phyloP scores from a whole-genome alignment of 2,329 filamentous ascomycete species.

The Bipolaris sorokiniana region DNA sequence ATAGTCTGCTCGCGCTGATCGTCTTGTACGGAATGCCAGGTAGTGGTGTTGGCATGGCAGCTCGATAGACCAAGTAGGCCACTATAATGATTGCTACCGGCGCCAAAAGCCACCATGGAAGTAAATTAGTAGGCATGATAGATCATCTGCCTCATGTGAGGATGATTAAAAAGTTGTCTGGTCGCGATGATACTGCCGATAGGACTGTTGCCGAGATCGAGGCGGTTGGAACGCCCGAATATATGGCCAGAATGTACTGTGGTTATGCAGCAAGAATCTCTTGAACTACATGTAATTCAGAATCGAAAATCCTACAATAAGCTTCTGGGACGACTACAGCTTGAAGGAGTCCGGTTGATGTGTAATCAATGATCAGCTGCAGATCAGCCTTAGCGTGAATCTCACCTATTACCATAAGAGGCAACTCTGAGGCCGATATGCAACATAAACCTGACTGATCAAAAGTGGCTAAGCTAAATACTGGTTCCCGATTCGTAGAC shows the following conservation, averaged over 20 bases:
- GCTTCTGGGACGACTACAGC: background rate
- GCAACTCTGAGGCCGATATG: background rate
- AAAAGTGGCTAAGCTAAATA: background rate
- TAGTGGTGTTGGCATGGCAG: background rate
- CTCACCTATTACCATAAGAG: background rate
- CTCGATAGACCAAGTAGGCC: background rate
- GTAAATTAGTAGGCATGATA: background rate
- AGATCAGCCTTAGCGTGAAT: background rate
- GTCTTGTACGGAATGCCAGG: background rate
- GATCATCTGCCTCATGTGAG: background rate
- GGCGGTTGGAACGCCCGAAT: background rate
- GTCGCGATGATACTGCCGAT: background rate
- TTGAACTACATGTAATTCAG: background rate
- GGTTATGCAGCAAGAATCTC: background rate
- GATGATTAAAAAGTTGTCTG: background rate
- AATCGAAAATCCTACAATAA: background rate
- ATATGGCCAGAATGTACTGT: background rate
- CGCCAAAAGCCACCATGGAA: background rate
- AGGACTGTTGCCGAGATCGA: background rate
- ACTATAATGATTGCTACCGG: background rate
- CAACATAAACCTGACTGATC: background rate
- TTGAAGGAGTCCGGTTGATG: background rate
- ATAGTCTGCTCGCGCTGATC: background rate
- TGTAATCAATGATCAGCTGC: background rate
- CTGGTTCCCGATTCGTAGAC: background rate